Evolutionary conservation across 2,329 filamentous ascomycete species (phyloP).

Genomic region (Clarireedia paspali): DNA sequence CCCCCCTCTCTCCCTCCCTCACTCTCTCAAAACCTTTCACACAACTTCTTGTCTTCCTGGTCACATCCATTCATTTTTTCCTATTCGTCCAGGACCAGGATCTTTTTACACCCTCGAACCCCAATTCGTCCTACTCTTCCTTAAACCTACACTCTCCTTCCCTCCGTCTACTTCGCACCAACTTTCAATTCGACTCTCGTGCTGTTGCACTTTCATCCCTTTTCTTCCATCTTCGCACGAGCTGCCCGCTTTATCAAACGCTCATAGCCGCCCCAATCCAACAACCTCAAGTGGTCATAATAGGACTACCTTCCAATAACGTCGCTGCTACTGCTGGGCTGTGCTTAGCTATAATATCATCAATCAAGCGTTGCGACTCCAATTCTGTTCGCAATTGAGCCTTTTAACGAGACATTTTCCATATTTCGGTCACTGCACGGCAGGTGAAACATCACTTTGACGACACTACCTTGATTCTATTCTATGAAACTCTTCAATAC

Average conservation of each 20-base stretch:
- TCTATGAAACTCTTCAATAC: background rate
- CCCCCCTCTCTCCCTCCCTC: background rate
- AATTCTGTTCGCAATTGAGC: background rate
- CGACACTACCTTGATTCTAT: background rate
- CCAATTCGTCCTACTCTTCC: background rate
- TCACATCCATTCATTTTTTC: conserved; percentile 3
- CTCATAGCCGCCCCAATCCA: background rate
- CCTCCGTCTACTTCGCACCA: background rate
- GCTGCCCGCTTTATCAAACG: background rate
- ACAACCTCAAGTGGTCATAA: background rate
- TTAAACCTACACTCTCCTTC: background rate
- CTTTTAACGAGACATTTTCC: background rate
- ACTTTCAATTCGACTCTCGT: background rate
- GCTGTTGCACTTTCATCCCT: conserved; percentile 1
- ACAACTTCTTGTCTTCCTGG: background rate
- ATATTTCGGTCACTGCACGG: background rate
- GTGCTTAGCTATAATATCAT: conserved; percentile 4
- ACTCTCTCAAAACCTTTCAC: background rate
- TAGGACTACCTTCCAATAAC: background rate
- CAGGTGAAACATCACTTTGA: conserved; percentile 7
- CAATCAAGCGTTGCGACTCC: background rate
- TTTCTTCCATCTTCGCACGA: background rate
- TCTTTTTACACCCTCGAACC: background rate
- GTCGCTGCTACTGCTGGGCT: conserved; percentile 7
- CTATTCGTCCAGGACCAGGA: background rate